Base-by-base conservation (phyloP, 1,139 yeast genomes). In the Diutina scorzettiae region DNA sequence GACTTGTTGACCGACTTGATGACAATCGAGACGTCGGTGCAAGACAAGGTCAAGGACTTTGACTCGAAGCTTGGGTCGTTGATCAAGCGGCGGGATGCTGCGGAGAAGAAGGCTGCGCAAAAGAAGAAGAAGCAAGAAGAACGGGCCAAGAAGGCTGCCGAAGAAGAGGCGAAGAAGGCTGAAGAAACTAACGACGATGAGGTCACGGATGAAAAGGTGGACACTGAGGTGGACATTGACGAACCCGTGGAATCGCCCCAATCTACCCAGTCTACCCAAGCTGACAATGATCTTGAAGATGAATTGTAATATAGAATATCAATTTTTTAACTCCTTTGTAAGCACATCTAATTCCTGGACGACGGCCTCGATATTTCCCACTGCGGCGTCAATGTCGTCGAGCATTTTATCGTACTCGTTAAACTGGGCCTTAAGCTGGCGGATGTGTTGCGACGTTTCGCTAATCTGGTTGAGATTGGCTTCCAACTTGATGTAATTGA, bases 401-500 rank as follows among this genome's bases (percentile, higher is more conserved):
- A 34, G 14, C 6, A 14, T 23, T 5, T 8, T 18, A 3, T 34
- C 39, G 14, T 21, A 34, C 8, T 17, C 17, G 17, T 14, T 24
- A 9, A 39, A 39, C n/a, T 39, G 33, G 19, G 40, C 64, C 72
- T 45, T 55, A 36, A 61, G 45, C 12, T 53, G 46, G 33, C 50
- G 51, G 28, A 68, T 51, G 7, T 53, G 54, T 1, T 56, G 55
- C 3, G 68, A 56, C 46, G 65, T 64, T 27, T 55, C 49, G 41
- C 65, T 66, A 30, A 76, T 47, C 5, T 52, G 53, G 42, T 63
- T 63, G 37, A 75, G 51, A 40, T 69, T 71, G 44, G 66, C 67
- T 44, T 74, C 80, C 39, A 76, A 56, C 49, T 73, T 76, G 46
- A 76, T 71, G 51, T 73, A 76, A 50, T 72, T 72, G 47, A 76